Evolutionary conservation across 139 green algal species (phyloP).

Genomic region (Haematococcus lacustris): DNA sequence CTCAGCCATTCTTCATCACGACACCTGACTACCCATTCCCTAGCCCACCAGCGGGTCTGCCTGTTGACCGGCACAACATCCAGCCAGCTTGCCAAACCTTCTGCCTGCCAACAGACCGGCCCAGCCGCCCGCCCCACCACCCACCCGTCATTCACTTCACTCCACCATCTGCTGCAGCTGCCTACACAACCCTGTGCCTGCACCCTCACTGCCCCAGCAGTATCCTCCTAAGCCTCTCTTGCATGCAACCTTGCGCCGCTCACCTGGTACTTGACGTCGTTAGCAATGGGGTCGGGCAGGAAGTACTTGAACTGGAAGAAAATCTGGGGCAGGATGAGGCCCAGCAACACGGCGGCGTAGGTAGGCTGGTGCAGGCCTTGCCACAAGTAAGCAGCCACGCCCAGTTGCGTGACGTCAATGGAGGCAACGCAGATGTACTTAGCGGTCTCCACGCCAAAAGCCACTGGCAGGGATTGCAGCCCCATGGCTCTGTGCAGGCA

Average conservation of each 20-base stretch:
- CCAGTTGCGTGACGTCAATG: slow-evolving; percentile 87
- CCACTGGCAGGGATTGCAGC: slow-evolving; percentile 90
- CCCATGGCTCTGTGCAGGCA: slow-evolving; percentile 50
- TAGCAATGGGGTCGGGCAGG: slow-evolving; percentile 92
- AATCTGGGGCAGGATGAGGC: slow-evolving; percentile 89
- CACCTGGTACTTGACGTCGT: slow-evolving; percentile 90
- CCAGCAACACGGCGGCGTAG: slow-evolving; percentile 84
- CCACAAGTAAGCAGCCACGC: slow-evolving; percentile 79
- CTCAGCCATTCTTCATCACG: no score
- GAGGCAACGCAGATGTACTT: slow-evolving; percentile 95
- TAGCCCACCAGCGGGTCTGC: no score
- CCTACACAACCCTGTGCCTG: not conserved
- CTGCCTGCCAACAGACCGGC: no score
- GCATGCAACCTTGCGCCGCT: not conserved
- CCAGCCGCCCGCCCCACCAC: no score
- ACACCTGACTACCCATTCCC: no score
- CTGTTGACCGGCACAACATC: not conserved
- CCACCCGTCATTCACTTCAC: not conserved
- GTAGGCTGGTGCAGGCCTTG: slow-evolving; percentile 69
- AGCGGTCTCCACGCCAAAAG: slow-evolving; percentile 92
- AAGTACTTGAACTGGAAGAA: slow-evolving; percentile 94
- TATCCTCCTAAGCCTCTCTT: not conserved
- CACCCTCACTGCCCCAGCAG: not conserved
- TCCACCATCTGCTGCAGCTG: not conserved
- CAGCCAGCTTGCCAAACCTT: not conserved